Base-by-base conservation (phyloP, 768 basidiomycete species). In the Nevesoporus exiguus region DNA sequence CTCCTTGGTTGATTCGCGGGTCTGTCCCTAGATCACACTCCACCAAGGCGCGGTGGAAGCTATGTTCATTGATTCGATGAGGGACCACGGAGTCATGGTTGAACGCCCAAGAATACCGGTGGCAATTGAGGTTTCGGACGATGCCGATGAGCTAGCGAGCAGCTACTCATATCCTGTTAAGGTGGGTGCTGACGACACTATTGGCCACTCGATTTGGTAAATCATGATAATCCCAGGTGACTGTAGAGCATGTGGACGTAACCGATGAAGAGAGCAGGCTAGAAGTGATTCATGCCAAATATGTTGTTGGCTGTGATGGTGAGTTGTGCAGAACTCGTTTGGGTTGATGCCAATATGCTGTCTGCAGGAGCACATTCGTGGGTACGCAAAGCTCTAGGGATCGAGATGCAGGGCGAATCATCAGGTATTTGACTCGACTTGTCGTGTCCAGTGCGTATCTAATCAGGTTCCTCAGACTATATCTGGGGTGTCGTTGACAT, bases 381-480 rank as follows among this genome's bases (percentile, higher is more conserved):
- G 76, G 77, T 79, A 4, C 70, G 79, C 7, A 75, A 76, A 40
- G 55, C 68, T 14, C 63, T 80, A 14, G 76, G 73, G 2, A 71
- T 78, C n/a, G 55, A 69, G 17, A 77, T 80, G 71, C 67, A 75
- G 30, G 79, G 80, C 17, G 77, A 80, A 59, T 72, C 71, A 61
- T 77, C 73, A 19, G 78, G 79, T 71, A 51, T 34, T 3, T 11
- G 13, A n/a, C 15, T 8, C 1, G 11, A 4, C 17, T 33, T 34
- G n/a, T 47, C 13, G 1, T 42, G 7, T 55, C 3, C 7, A 8
- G 42, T 22, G 33, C 7, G 37, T 34, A 21, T n/a, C 42, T 55
- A 8, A 60, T 31, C 6, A 25, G 52, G 19, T 19, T 19, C n/a
- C 40, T 76, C 75, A 71, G 84, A 91, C 50, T 91, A 15, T n/a